Base-by-base conservation (phyloP, 1,139 yeast genomes). In the Eremothecium gossypii region DNA sequence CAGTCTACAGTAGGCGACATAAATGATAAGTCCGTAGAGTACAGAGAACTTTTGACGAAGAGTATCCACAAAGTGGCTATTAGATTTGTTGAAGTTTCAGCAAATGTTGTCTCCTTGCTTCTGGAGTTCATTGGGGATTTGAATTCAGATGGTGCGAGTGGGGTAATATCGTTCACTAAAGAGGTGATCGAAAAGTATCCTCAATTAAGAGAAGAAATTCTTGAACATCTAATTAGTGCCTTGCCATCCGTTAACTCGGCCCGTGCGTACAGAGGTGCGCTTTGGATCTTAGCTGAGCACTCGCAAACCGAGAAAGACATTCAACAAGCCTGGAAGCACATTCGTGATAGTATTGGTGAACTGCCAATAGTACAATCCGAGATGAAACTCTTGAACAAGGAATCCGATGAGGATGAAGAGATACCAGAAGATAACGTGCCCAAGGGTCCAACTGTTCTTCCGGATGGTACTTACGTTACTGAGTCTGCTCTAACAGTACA, bases 401-500 rank as follows among this genome's bases (percentile, higher is more conserved):
- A 53, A 17, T 53, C 55, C 10, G 66, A 71, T 27, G 70, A 65
- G 9, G 65, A 63, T 7, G 64, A 60, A 4, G 65, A 61, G 10
- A 69, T 64, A n/a, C 53, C 53, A 6, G 55, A 53, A 12, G 65
- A 57, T 6, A 57, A 50, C 30, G 60, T 62, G 27, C 37, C 59
- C 8, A 68, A 73, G 41, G 86, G 85, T 40, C 96, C 97, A 28
- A 79, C 83, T 48, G 82, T 93, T 44, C 74, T 91, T 50, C 96
- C 98, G 14, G 99, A 93, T 66, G 99, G 99, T 53, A 93, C 99
- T 1, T 93, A 93, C 66, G 98, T 98, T 27, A 83, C 96, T 28
- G 98, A 93, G 65, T 81, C 79, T 54, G 96, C 97, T 0, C 71
- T 86, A 46, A 64, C 63, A 32, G 68, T 65, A 37, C 49, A 44